Evolutionary conservation across 345 rosid genomes (phyloP).

Genomic region (Populus tremula): DNA sequence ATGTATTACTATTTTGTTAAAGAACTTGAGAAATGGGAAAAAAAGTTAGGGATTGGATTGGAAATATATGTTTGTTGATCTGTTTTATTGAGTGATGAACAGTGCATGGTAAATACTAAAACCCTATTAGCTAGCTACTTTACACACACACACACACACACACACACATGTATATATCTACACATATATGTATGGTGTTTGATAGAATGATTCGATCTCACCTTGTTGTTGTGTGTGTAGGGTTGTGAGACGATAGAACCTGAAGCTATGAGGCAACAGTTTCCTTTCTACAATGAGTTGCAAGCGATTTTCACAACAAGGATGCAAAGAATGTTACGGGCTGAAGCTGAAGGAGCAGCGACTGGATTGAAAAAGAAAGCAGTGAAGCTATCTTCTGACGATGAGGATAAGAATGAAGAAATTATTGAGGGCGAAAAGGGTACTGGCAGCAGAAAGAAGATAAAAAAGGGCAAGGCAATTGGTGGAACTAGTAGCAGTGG

Average conservation of each 20-base stretch:
- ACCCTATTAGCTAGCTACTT: constrained; percentile 22
- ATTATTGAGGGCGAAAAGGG: constrained; percentile 43
- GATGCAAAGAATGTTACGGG: constrained; percentile 76
- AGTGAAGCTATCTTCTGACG: constrained; percentile 62
- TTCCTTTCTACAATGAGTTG: constrained; percentile 76
- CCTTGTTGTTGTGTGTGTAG: constrained; percentile 25
- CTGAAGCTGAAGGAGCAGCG: constrained; percentile 61
- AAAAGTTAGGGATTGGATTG: neutral
- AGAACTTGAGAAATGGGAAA: neutral
- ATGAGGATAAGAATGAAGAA: constrained; percentile 66
- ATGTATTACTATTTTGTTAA: neutral
- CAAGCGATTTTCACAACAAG: constrained; percentile 59
- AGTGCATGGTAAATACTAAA: neutral
- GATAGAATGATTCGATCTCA: neutral
- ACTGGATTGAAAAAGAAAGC: constrained; percentile 53
- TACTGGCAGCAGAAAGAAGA: constrained; percentile 34
- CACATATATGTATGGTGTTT: neutral
- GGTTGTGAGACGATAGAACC: constrained; percentile 85
- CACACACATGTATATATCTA: too few species aligned
- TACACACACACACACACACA: too few species aligned
- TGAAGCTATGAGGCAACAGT: constrained; percentile 71
- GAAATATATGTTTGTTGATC: neutral
- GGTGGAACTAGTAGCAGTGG: constrained; percentile 16
- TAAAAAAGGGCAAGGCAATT: constrained; percentile 38
- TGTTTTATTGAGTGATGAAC: constrained; percentile 1